These are phyloP conservation scores for Rhizopus delemar DNA, from an alignment of 371 early-diverging fungal species.

Conservation along the genomic window DNA sequence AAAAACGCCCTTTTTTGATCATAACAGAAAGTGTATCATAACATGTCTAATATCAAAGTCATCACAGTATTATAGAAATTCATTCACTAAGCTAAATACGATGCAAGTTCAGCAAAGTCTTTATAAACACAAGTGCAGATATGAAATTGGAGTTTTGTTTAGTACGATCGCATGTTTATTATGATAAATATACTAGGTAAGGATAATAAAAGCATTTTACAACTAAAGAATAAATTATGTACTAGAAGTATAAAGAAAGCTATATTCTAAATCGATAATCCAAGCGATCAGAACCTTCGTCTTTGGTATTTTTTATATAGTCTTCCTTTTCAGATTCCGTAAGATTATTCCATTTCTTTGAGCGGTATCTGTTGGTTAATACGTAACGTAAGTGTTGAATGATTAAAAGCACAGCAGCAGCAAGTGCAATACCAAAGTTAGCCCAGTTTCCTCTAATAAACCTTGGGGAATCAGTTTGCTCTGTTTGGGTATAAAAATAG, in stretches of 20 bases:
- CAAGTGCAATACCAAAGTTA: slow-evolving; percentile 25
- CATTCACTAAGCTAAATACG: too few relatives aligned
- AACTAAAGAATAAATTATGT: background rate
- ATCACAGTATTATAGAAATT: too few relatives aligned
- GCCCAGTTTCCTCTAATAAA: slow-evolving; percentile 42
- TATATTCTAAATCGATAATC: slow-evolving; percentile 38
- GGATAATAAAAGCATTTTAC: too few relatives aligned
- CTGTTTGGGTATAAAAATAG: background rate
- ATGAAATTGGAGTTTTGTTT: too few relatives aligned
- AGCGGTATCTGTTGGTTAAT: slow-evolving; percentile 30
- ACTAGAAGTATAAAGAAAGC: background rate
- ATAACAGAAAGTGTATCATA: too few relatives aligned
- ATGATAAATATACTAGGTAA: too few relatives aligned
- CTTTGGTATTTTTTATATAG: slow-evolving; percentile 32
- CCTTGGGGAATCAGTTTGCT: slow-evolving; percentile 40
- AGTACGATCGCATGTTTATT: too few relatives aligned
- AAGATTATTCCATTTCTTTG: slow-evolving; percentile 33
- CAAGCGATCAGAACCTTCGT: slow-evolving; percentile 38
- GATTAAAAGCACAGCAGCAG: slow-evolving; percentile 23
- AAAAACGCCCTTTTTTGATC: too few relatives aligned
- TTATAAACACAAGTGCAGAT: too few relatives aligned
- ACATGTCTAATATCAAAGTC: too few relatives aligned
- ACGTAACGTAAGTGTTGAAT: slow-evolving; percentile 28
- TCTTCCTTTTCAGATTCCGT: slow-evolving; percentile 28
- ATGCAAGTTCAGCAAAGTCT: too few relatives aligned